phyloP scores from a whole-genome alignment of 768 basidiomycete species.

The Tephrocybe rancida region DNA sequence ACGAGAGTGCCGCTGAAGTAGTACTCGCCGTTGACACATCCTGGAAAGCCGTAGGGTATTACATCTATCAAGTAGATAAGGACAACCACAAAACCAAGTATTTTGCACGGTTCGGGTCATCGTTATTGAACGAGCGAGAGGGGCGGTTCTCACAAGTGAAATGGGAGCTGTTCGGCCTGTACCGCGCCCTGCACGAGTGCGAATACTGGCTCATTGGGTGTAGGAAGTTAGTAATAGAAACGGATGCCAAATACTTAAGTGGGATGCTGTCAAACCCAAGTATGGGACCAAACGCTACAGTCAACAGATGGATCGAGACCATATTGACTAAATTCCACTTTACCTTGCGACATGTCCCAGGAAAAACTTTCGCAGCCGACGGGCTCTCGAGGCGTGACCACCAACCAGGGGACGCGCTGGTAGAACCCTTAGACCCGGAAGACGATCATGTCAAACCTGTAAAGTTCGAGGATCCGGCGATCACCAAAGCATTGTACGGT shows the following conservation, averaged over 20 bases:
- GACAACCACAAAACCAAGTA: conserved; percentile 23
- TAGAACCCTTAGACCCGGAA: too few species aligned
- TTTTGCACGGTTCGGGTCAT: neutral
- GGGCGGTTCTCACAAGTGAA: conserved; percentile 27
- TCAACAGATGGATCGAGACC: neutral
- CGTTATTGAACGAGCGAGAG: conserved; percentile 19
- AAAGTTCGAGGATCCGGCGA: too few species aligned
- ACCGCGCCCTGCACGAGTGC: conserved; percentile 16
- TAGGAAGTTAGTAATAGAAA: conserved; percentile 25
- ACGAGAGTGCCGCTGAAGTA: neutral
- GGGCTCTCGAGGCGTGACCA: neutral
- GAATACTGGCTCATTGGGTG: conserved; percentile 23
- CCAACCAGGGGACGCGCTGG: neutral
- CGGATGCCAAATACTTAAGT: conserved; percentile 22
- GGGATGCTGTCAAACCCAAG: conserved; percentile 43
- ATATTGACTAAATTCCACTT: neutral
- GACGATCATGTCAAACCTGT: too few species aligned
- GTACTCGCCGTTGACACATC: neutral
- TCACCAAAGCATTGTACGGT: too few species aligned
- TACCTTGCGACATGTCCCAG: neutral
- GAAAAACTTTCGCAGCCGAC: neutral
- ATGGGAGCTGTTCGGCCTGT: conserved; percentile 31
- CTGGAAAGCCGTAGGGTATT: neutral
- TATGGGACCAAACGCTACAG: conserved; percentile 12
- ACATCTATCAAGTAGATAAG: neutral